These are phyloP conservation scores for Tuber microsphaerosporum DNA, from an alignment of 495 filamentous ascomycete genomes.

Conservation along the genomic window DNA sequence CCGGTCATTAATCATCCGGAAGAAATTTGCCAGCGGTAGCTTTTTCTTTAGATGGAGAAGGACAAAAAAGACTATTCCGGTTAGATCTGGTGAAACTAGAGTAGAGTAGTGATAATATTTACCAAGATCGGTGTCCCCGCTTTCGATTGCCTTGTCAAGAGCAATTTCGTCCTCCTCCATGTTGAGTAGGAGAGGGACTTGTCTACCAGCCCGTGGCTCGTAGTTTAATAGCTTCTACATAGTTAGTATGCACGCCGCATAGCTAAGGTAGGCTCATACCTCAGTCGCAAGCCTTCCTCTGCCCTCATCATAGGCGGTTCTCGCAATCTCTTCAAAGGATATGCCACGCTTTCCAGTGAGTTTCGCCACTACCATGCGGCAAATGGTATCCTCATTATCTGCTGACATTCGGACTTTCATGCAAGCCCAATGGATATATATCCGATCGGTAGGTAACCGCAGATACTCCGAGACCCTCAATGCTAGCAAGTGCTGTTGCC, in stretches of 20 bases:
- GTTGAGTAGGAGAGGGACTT: conserved; percentile 85
- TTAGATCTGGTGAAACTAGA: neutral
- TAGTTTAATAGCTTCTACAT: conserved; percentile 62
- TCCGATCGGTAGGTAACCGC: conserved; percentile 73
- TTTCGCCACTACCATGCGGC: conserved; percentile 76
- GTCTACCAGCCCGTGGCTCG: conserved; percentile 84
- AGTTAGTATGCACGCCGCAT: neutral
- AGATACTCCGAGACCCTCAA: conserved; percentile 84
- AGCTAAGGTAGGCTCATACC: neutral
- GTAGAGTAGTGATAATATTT: neutral
- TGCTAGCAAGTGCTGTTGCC: conserved; percentile 85
- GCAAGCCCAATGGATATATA: conserved; percentile 94
- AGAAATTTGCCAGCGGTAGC: conserved; percentile 81
- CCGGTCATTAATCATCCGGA: conserved; percentile 79
- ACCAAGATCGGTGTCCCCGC: conserved; percentile 79
- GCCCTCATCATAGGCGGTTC: conserved; percentile 93
- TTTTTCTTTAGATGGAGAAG: conserved; percentile 85
- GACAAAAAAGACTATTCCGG: conserved; percentile 62
- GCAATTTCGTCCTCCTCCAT: conserved; percentile 97
- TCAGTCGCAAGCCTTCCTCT: conserved; percentile 77
- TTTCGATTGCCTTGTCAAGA: conserved; percentile 93
- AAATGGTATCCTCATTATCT: conserved; percentile 81
- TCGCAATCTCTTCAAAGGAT: conserved; percentile 88
- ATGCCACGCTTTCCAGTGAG: conserved; percentile 81
- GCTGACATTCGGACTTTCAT: conserved; percentile 82